Percentiles rank a stretch among this genome's conserved stretches.
These are phyloP conservation scores for Dactylellina drechsleri DNA, from an alignment of 2,329 filamentous ascomycete species.

Conservation along the genomic window DNA sequence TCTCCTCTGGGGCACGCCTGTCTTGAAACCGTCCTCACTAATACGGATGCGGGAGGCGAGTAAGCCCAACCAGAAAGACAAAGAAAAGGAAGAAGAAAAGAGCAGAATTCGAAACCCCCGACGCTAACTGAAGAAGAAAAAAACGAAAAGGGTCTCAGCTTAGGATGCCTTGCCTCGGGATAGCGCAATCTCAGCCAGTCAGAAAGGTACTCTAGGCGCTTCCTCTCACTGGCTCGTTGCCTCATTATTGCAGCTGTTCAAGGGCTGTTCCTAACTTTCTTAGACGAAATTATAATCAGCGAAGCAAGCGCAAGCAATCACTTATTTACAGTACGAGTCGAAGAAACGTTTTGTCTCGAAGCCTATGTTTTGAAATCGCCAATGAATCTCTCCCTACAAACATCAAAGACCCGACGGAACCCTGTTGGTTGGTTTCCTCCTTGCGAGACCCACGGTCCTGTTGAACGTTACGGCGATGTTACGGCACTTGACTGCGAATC, in stretches of 20 bases:
- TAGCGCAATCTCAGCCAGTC: conserved; percentile 56
- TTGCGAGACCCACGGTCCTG: not conserved
- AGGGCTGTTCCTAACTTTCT: not conserved
- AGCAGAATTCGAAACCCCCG: conserved; percentile 30
- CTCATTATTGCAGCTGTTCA: conserved; percentile 30
- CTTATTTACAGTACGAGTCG: too few species aligned
- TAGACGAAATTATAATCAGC: conserved; percentile 39
- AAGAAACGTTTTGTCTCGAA: not conserved
- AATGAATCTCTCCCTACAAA: not conserved
- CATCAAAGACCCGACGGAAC: not conserved
- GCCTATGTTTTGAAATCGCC: not conserved
- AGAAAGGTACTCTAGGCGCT: conserved; percentile 50
- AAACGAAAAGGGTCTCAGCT: conserved; percentile 36
- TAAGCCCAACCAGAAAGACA: conserved; percentile 25
- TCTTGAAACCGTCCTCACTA: conserved; percentile 54
- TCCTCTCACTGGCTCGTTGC: conserved; percentile 43
- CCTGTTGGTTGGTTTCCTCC: too few species aligned
- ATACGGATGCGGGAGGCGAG: conserved; percentile 54
- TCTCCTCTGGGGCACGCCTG: conserved; percentile 34
- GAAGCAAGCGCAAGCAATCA: conserved; percentile 4
- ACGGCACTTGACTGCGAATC: not conserved
- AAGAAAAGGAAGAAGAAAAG: too few species aligned
- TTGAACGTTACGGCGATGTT: conserved; percentile 10
- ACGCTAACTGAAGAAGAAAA: conserved; percentile 4
- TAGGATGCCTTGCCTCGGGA: conserved; percentile 37